These are phyloP conservation scores for Dothideomycetes sp. DNA, from an alignment of 2,329 filamentous ascomycete genomes.

Conservation along the genomic window DNA sequence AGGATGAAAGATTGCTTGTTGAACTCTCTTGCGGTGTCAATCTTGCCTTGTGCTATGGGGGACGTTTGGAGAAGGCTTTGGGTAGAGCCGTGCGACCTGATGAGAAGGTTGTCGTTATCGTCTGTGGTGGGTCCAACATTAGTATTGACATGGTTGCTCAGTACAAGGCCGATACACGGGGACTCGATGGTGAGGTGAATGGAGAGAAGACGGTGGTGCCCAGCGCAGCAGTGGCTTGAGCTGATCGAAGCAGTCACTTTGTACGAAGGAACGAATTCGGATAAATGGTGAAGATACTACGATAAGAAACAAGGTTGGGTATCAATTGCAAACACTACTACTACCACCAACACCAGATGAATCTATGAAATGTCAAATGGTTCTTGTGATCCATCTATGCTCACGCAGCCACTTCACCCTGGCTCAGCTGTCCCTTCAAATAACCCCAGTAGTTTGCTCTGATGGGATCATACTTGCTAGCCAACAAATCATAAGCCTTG, in stretches of 20 bases:
- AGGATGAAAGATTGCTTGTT: constrained; percentile 73
- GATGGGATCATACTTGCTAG: constrained; percentile 82
- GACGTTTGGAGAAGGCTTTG: constrained; percentile 47
- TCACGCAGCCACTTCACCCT: constrained; percentile 5
- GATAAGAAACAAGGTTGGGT: no score
- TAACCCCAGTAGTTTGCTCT: constrained; percentile 90
- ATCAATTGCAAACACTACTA: not conserved
- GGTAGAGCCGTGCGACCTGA: constrained; percentile 54
- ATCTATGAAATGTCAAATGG: no score
- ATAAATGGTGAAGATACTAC: no score
- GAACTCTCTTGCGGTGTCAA: constrained; percentile 81
- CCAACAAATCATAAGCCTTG: constrained; percentile 62
- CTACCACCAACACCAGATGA: no score
- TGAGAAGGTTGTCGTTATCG: constrained; percentile 70
- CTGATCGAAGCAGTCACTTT: no score
- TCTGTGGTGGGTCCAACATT: constrained; percentile 61
- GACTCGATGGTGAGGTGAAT: constrained; percentile 25
- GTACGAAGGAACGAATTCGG: no score
- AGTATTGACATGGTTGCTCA: constrained; percentile 42
- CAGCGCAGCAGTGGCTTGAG: constrained; percentile 11
- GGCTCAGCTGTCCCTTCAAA: constrained; percentile 43
- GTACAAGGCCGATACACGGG: constrained; percentile 39
- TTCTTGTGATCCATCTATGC: no score
- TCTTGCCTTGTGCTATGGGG: constrained; percentile 59
- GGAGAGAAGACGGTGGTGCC: constrained; percentile 14